phyloP scores from a whole-genome alignment of 768 basidiomycete species.

The Terana coerulea region DNA sequence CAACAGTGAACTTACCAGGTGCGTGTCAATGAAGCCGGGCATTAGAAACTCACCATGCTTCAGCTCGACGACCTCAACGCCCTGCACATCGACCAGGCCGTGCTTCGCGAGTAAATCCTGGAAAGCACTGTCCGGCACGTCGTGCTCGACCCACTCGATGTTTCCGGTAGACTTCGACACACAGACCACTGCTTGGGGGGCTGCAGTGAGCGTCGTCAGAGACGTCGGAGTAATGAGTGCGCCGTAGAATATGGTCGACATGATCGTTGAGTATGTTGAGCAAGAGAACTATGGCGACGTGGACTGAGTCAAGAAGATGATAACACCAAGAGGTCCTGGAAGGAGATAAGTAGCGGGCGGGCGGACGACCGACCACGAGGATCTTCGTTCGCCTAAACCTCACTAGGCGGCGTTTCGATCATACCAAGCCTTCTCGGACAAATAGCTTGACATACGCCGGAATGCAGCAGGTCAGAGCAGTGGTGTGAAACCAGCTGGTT shows the following conservation, averaged over 20 bases:
- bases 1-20: constrained; percentile 60
- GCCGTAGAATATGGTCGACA: constrained; percentile 49
- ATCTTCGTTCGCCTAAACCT: no score
- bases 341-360: no score
- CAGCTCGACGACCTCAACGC: constrained; percentile 35
- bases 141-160: constrained; percentile 69
- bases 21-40: constrained; percentile 90
- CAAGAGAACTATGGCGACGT: background rate
- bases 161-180: constrained; percentile 44
- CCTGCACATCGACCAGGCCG: constrained; percentile 30
- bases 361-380: no score
- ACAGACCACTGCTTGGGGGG: constrained; percentile 52
- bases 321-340: no score
- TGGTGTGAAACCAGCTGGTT: no score
- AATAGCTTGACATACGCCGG: no score
- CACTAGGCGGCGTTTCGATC: no score
- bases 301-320: background rate
- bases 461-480: no score
- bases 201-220: constrained; percentile 38
- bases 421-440: no score
- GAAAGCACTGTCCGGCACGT: constrained; percentile 46
- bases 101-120: constrained; percentile 48
- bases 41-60: constrained; percentile 59
- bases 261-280: constrained; percentile 8
- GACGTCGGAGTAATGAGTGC: constrained; percentile 52